These are phyloP conservation scores for Schoenoplectus tabernaemontani DNA, from an alignment of 202 grass and related monocot species.

Conservation along the genomic window DNA sequence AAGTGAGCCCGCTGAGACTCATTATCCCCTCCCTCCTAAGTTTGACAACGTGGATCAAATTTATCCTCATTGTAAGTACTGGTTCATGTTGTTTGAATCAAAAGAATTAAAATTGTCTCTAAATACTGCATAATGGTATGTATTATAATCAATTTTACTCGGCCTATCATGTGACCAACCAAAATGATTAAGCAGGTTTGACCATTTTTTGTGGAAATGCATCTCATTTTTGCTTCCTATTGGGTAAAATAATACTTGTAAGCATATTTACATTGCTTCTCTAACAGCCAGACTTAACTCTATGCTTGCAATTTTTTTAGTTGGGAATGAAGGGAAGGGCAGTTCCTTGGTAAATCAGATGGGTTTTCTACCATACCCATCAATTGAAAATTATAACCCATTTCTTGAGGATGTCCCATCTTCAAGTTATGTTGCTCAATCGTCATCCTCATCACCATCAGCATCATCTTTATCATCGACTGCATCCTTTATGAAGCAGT, in stretches of 20 bases:
- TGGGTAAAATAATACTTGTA: too few species aligned
- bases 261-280: too few species aligned
- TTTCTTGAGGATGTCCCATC: slow-evolving; percentile 7
- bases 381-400: slow-evolving; percentile 18
- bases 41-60: slow-evolving; percentile 16
- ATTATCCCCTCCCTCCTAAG: slow-evolving; percentile 26
- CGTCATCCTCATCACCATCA: slow-evolving; percentile 3
- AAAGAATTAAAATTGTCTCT: neutral
- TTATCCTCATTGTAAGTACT: slow-evolving; percentile 33
- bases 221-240: neutral
- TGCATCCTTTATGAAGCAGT: slow-evolving; percentile 8
- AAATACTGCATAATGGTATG: neutral
- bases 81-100: neutral
- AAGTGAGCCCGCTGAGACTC: slow-evolving; percentile 39
- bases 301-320: slow-evolving; percentile 7
- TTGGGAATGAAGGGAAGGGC: slow-evolving; percentile 1
- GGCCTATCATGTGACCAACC: neutral
- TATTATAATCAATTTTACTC: neutral
- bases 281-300: too few species aligned
- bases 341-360: slow-evolving; percentile 10
- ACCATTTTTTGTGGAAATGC: neutral
- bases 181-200: neutral
- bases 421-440: slow-evolving; percentile 18
- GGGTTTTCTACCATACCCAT: slow-evolving; percentile 7
- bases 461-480: neutral